These are phyloP conservation scores for Sistotremastrum suecicum DNA, from an alignment of 768 basidiomycete genomes.

Conservation along the genomic window DNA sequence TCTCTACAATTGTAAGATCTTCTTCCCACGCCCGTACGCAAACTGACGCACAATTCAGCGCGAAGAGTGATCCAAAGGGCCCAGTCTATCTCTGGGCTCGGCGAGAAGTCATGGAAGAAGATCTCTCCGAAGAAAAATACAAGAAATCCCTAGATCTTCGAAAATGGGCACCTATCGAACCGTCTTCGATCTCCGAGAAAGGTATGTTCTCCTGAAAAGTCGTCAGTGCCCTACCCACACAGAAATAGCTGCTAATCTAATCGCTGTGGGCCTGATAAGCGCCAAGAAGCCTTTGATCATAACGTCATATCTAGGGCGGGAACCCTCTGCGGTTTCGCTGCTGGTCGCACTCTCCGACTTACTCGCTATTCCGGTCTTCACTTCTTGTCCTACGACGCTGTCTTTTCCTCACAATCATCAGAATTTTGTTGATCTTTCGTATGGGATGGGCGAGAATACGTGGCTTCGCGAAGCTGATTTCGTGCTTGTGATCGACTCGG, in stretches of 20 bases:
- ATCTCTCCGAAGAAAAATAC: conserved; percentile 29
- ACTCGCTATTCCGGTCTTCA: conserved; percentile 41
- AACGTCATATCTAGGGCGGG: conserved; percentile 48
- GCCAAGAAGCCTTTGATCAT: conserved; percentile 49
- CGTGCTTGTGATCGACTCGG: conserved; percentile 49
- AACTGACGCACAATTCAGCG: conserved; percentile 22
- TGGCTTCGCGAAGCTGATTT: conserved; percentile 43
- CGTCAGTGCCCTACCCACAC: conserved; percentile 14
- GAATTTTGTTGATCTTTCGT: conserved; percentile 37
- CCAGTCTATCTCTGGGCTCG: conserved; percentile 65
- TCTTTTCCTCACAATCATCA: conserved; percentile 46
- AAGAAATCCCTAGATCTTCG: conserved; percentile 15
- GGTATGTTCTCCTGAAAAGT: conserved; percentile 14
- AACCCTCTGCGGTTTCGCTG: conserved; percentile 28
- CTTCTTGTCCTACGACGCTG: conserved; percentile 34
- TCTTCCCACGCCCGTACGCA: background rate
- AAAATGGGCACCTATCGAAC: conserved; percentile 40
- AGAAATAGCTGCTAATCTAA: conserved; percentile 17
- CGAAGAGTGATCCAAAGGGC: conserved; percentile 55
- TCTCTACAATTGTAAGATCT: conserved; percentile 45
- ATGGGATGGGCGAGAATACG: conserved; percentile 30
- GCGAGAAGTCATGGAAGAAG: conserved; percentile 58
- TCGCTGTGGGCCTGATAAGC: conserved; percentile 32
- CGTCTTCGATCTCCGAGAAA: conserved; percentile 28
- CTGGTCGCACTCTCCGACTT: conserved; percentile 34